Conservation (phyloP, 306 rosid species). For the Vigna angularis region DNA sequence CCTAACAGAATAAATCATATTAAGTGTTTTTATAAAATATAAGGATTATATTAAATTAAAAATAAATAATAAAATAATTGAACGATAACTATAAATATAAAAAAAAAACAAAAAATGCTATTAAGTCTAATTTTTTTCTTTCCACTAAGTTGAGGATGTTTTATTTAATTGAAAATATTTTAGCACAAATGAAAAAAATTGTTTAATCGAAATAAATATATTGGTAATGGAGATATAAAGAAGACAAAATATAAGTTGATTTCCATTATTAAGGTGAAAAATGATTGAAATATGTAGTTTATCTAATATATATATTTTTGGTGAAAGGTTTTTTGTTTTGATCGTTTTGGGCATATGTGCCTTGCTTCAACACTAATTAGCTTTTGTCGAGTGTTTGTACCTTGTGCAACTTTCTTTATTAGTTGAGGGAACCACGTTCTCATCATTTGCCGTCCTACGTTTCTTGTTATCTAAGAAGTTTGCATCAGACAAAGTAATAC, state of each 20-base stretch:
- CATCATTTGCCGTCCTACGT: slow-evolving; percentile 33
- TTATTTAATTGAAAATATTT: too few relatives aligned
- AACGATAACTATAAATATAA: too few relatives aligned
- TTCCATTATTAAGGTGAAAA: background rate
- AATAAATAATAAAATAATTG: too few relatives aligned
- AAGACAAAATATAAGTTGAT: background rate
- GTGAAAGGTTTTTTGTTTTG: slow-evolving; percentile 18
- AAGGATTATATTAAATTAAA: too few relatives aligned
- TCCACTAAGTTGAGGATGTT: too few relatives aligned
- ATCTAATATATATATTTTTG: background rate
- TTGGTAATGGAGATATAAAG: background rate
- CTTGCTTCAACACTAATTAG: slow-evolving; percentile 27
- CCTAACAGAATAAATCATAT: too few relatives aligned
- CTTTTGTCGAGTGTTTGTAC: background rate
- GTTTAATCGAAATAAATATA: background rate
- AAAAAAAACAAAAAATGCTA: too few relatives aligned
- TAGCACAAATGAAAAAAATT: background rate
- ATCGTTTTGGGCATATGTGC: slow-evolving; percentile 23
- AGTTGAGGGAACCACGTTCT: slow-evolving; percentile 26
- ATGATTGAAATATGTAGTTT: background rate
- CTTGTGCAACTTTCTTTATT: slow-evolving; percentile 6
- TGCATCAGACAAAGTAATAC: slow-evolving; percentile 15
- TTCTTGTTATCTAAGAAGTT: slow-evolving; percentile 9
- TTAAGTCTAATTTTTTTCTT: background rate
- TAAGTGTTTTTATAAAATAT: too few relatives aligned